A percentile compares a stretch with the other conserved stretches of the same genome.
Evolutionary conservation across 2,329 filamentous ascomycete species (phyloP).

Genomic region (Bipolaris gigantea): DNA sequence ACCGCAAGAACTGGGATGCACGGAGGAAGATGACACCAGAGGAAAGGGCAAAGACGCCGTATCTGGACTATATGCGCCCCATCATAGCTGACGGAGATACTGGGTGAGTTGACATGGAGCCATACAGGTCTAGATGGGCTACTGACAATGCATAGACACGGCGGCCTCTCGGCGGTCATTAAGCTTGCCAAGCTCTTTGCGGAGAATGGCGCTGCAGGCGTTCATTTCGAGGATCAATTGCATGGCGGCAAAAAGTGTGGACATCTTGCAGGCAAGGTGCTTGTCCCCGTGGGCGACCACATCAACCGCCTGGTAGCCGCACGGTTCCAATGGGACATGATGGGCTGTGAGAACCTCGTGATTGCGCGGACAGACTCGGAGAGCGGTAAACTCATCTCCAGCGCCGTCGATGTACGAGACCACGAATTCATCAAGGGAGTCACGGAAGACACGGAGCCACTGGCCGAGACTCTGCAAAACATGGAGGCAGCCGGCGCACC

Average conservation of each 20-base stretch:
- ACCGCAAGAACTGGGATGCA: conserved; percentile 90
- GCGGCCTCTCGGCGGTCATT: conserved; percentile 86
- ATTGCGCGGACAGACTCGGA: conserved; percentile 96
- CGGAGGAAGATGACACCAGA: conserved; percentile 75
- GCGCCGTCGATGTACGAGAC: conserved; percentile 88
- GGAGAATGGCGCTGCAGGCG: conserved; percentile 92
- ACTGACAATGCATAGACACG: conserved; percentile 63
- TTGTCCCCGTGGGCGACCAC: conserved; percentile 92
- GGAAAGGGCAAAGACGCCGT: conserved; percentile 74
- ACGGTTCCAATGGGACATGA: conserved; percentile 96
- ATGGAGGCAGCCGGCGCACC: conserved; percentile 83
- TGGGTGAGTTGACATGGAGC: conserved; percentile 51
- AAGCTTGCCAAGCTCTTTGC: conserved; percentile 98
- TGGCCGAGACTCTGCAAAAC: conserved; percentile 84
- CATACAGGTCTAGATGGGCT: background rate
- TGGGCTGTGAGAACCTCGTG: conserved; percentile 93
- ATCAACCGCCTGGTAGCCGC: conserved; percentile 92
- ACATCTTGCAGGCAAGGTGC: conserved; percentile 91
- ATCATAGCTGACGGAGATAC: conserved; percentile 97
- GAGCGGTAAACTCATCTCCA: conserved; percentile 86
- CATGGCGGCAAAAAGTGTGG: conserved; percentile 99
- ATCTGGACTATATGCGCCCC: conserved; percentile 88
- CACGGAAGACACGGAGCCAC: conserved; percentile 73
- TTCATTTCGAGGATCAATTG: conserved; percentile 97
- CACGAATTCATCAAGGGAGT: conserved; percentile 96